Evolutionary conservation across 805 yeast species (phyloP), one percentile per base, ranked within the genome.

Genomic region (Cyberlindnera meyerae): DNA sequence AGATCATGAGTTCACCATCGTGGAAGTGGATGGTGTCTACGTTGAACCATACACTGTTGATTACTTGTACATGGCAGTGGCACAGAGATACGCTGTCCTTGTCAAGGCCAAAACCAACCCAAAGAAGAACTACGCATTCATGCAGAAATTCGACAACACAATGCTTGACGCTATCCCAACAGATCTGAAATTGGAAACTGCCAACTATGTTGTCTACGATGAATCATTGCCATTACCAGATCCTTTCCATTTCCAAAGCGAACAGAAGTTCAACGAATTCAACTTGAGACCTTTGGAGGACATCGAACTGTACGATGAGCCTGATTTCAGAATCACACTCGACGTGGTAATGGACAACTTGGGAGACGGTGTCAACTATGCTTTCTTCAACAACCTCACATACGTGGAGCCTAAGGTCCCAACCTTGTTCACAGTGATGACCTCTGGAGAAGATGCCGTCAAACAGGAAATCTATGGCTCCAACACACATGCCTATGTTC

Each of bases 301-400:
- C 4, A 49, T 50, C 11, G 66, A 68, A 15, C 42, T 77, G n/a
- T 64, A 66, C 7, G 74, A 71, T 11, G 79, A 77, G 22, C 73
- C 83, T 15, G 90, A 83, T 58, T 67, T 71, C 39, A 77, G 67
- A 44, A 74, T 79, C 41, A 73, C 68, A 18, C 67, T 79, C 44
- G 75, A 70, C 51, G 73, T 79, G 44, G 66, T 63, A 37, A 88
- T 93, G 97, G 80, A 82, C 60, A 85, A 86, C 69, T 70, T 93
- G 62, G 73, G 71, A 33, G 68, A 87, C 61, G 98, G 98, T 68
- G 70, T 81, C 45, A 88, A 88, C 68, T 93, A 93, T 58, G 97
- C 97, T n/a, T 83, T 90, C 66, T 87, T 90, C 81, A 89, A 90
- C 71, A 82, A 86, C 58, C 69, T 84, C 55, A 74, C 95, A 17